Percentiles rank a stretch among this genome's conserved stretches.
Conservation (phyloP, 2,329 filamentous ascomycete genomes). For the Stachybotrys chartarum region DNA sequence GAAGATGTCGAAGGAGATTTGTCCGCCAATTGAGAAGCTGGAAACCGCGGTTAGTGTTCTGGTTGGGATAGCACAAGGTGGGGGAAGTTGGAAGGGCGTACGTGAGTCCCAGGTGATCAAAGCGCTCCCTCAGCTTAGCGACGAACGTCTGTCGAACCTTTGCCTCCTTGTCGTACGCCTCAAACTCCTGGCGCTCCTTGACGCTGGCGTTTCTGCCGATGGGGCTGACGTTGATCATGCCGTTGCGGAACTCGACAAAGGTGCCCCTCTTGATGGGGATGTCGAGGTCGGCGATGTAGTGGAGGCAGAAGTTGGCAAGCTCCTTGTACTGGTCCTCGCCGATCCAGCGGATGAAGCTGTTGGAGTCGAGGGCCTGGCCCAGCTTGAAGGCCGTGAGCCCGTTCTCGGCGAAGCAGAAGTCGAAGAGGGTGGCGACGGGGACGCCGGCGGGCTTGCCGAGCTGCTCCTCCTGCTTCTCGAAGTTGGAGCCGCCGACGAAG, state of each 20-base stretch:
- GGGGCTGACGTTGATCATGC: constrained; percentile 83
- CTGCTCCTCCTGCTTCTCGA: constrained; percentile 93
- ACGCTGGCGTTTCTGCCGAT: constrained; percentile 79
- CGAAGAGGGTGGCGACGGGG: constrained; percentile 80
- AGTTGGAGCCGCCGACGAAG: constrained; percentile 87
- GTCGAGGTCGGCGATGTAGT: constrained; percentile 78
- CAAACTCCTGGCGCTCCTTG: constrained; percentile 74
- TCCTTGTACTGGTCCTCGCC: constrained; percentile 79
- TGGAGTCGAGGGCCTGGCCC: constrained; percentile 66
- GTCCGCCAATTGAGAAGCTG: constrained; percentile 89
- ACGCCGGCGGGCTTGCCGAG: constrained; percentile 57
- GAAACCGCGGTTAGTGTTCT: neutral
- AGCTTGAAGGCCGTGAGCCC: constrained; percentile 85
- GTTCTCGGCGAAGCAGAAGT: constrained; percentile 97
- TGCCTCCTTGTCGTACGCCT: constrained; percentile 72
- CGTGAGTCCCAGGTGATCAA: constrained; percentile 78
- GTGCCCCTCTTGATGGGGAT: constrained; percentile 78
- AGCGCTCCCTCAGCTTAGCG: constrained; percentile 67
- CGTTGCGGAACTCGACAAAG: constrained; percentile 83
- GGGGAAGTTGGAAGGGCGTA: constrained; percentile 35
- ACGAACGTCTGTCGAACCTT: constrained; percentile 74
- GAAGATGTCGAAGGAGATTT: constrained; percentile 98
- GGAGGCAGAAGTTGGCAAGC: constrained; percentile 68
- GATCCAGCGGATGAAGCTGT: constrained; percentile 86
- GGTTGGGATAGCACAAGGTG: neutral